Evolutionary conservation across 139 green algal genomes (phyloP), one percentile per base, ranked within the genome.

Genomic region (Coccomyxa sp.): DNA sequence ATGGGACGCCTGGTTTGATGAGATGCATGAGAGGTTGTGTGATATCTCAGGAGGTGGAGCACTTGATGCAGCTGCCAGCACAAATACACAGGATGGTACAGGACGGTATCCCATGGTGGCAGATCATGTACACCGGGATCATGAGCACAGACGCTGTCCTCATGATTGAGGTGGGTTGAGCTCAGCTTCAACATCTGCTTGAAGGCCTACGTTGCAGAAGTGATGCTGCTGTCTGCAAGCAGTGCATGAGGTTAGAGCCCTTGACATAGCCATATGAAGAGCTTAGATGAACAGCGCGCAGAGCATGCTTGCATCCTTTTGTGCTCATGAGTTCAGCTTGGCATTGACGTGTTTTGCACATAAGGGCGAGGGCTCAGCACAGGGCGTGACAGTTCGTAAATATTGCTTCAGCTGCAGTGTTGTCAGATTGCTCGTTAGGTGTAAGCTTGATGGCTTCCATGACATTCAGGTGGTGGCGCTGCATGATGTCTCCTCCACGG

Each of bases 381-480:
- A 73, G 40, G 10, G 73, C 75, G 12, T 44, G 50, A 31, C 44
- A 55, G 14, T 74, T 55, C 54, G 35, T 73, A 29, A 55, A 34
- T n/a, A 34, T 76, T 40, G 77, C 75, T 33, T 9, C n/a, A 73
- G 18, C 9, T 73, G 16, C 14, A 38, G n/a, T 73, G 18, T 73
- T 33, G 68, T 24, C 14, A 16, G 9, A 36, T 50, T 55, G 70
- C 10, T 40, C 36, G 44, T 55, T 68, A 8, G 18, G n/a, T 18
- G 1, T 40, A 29, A 24, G 29, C 7, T 31, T 73, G 75, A 44
- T 64, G 4, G 91, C 38, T 82, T 91, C n/a, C n/a, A n/a, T n/a
- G n/a, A n/a, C n/a, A n/a, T n/a, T 58, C 89, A 94, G 85, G 38
- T 91, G 22, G 68, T 91, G n/a, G 90, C 91, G n/a, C 83, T 95